Evolutionary conservation across 495 filamentous ascomycete genomes (phyloP), one percentile per base, ranked within the genome.

Genomic region (Hypoxylon subgilvum): DNA sequence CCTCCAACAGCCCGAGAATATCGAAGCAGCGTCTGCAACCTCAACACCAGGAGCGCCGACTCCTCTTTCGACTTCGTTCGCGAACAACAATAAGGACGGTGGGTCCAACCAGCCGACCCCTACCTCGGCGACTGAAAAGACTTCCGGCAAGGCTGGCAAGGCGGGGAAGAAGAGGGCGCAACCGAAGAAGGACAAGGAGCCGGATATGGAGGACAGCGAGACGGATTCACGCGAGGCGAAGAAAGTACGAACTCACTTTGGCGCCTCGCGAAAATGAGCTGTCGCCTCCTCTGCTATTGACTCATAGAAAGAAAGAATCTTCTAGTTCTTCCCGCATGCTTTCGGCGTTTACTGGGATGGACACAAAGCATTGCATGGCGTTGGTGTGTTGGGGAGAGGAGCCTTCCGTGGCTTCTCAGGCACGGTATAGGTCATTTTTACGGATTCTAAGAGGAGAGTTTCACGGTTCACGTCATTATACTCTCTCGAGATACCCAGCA

Each of bases 221-320:
- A 72, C 75, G 31, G 78, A 79, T 32, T 65, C 68, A 8, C 66
- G 70, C 39, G 74, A 75, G 56, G 42, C 63, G 13, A 82, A 84
- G 75, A 84, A 84, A 55, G 64, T 73, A 0, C 69, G 79, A 38
- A 81, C 79, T 2, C 75, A 76, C 43, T 81, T 81, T 64, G 77
- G 79, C n/a, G 76, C 72, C 13, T 66, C 65, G 12, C 68, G 78
- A 39, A 84, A 82, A 61, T 81, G 58, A 70, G 17, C 19, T 18
- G 18, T 17, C 31, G 28, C 18, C 5, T 34, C 52, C 30, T 28
- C 40, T 28, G 28, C 2, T n/a, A n/a, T n/a, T n/a, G n/a, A n/a
- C n/a, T n/a, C 23, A 8, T 27, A 27, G 23, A 27, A 8, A 8
- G 23, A 27, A 27, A 3, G 4, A 27, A 27, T 18, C 9, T 18